Evolutionary conservation across 2,329 filamentous ascomycete genomes (phyloP), one percentile per base, ranked within the genome.

Genomic region (Arthrinium phaeospermum): DNA sequence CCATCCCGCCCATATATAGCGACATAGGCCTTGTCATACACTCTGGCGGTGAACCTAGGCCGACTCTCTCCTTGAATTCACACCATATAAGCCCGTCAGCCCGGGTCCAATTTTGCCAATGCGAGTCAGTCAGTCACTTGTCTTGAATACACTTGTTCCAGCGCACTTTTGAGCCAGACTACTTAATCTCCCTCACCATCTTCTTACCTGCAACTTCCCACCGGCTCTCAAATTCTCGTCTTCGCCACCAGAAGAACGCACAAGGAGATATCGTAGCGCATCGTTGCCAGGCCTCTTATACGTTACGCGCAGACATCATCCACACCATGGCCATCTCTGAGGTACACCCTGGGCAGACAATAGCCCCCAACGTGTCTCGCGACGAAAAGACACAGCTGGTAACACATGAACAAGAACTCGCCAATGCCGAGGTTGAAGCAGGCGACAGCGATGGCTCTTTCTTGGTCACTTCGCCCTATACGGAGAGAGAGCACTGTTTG

Each of bases 381-480:
- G 68, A 73, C 44, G 68, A 68, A 14, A 71, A 73, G 68, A 68
- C 68, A 10, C 16, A 69, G 24, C 44, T 71, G 22, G 22, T 72
- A 8, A 64, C 70, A 12, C 70, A 68, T 16, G 53, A 46, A 3
- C 8, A 49, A 30, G 45, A 71, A 27, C 16, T 72, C 24, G 30
- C 8, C 13, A 10, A 37, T 44, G 44, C 70, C 7, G n/a, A 34
- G 30, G 44, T 68, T 22, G 68, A 24, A 1, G 46, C 13, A 37
- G 68, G 68, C 49, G 68, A 10, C 47, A 30, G 45, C 22, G 34
- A 57, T 12, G 46, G n/a, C n/a, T 77, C 81, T 74, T 83, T 81
- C 77, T 83, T 96, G 64, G 85, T 93, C 53, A 88, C 91, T 74
- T 97, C 95, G 0, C 94, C 94, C 0, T 97, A 98, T 80, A 89